Evolutionary conservation across 768 basidiomycete species (phyloP).

Genomic region (Rhodotorula toruloides): DNA sequence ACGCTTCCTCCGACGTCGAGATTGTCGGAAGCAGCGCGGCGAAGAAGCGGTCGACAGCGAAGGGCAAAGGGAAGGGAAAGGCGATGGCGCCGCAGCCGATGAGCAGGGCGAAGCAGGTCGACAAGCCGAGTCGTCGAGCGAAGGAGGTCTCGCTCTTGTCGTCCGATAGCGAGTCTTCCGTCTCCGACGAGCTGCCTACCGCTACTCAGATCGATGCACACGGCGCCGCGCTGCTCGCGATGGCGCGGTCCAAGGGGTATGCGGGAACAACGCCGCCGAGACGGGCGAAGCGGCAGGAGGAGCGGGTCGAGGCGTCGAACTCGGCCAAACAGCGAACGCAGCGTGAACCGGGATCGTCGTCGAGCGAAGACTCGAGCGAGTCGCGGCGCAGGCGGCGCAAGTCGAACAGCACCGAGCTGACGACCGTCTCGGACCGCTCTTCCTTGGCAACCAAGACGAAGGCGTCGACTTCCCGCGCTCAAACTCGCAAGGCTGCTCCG

Average conservation of each 20-base stretch:
- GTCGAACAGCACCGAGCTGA: conserved; percentile 12
- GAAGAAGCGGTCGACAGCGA: too few species aligned
- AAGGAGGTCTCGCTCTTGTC: too few species aligned
- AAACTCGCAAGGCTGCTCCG: not conserved
- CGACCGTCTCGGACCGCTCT: conserved; percentile 9
- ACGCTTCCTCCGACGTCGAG: conserved; percentile 13
- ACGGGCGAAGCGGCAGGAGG: not conserved
- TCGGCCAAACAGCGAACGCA: too few species aligned
- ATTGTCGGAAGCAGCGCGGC: not conserved
- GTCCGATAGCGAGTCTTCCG: not conserved
- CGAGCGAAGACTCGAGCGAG: too few species aligned
- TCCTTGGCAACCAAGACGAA: not conserved
- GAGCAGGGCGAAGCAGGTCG: not conserved
- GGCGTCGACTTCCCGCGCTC: not conserved
- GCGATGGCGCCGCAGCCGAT: not conserved
- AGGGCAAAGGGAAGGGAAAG: not conserved
- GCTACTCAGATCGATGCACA: conserved; percentile 12
- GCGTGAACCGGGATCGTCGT: too few species aligned
- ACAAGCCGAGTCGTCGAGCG: too few species aligned
- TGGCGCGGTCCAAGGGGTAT: conserved; percentile 9
- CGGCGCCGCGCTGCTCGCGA: not conserved
- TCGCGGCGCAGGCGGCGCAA: not conserved
- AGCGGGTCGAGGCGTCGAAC: too few species aligned
- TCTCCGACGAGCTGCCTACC: not conserved
- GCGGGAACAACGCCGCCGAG: conserved; percentile 6